These are phyloP conservation scores for Dothideomycetes sp. DNA, from an alignment of 2,329 filamentous ascomycete species.

Conservation along the genomic window DNA sequence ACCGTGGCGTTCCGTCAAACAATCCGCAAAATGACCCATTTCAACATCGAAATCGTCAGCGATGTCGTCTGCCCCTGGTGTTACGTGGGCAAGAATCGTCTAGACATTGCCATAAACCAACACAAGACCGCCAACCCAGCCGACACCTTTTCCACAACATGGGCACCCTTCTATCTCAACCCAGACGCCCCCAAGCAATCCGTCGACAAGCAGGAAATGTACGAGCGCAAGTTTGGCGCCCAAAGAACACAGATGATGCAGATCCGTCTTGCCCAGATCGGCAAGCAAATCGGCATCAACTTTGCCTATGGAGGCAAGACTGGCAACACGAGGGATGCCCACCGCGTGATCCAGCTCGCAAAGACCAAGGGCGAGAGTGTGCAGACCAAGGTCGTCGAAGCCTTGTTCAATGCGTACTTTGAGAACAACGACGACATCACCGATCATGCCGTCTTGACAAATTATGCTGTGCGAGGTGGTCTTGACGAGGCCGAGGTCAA, in stretches of 20 bases:
- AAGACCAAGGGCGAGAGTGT: constrained; percentile 41
- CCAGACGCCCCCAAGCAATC: constrained; percentile 46
- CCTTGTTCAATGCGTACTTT: constrained; percentile 50
- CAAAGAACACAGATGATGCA: constrained; percentile 49
- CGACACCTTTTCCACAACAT: constrained; percentile 63
- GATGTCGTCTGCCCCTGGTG: constrained; percentile 71
- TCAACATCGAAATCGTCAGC: constrained; percentile 67
- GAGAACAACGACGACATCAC: constrained; percentile 38
- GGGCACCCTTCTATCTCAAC: constrained; percentile 74
- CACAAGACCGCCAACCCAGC: constrained; percentile 43
- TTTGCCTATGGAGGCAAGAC: constrained; percentile 62
- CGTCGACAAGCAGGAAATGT: constrained; percentile 45
- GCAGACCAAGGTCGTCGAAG: constrained; percentile 50
- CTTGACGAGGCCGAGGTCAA: constrained; percentile 30
- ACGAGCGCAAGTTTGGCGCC: constrained; percentile 52
- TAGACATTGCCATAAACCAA: constrained; percentile 59
- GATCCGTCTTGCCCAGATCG: constrained; percentile 45
- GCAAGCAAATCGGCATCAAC: constrained; percentile 55
- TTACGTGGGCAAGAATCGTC: constrained; percentile 68
- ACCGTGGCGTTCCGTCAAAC: constrained; percentile 14
- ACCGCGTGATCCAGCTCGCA: constrained; percentile 63
- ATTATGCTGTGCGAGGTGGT: constrained; percentile 31
- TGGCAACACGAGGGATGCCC: constrained; percentile 70
- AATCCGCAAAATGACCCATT: constrained; percentile 52
- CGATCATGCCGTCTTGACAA: constrained; percentile 25